phyloP scores from a whole-genome alignment of 306 rosid species.

The Phaseolus lunatus region DNA sequence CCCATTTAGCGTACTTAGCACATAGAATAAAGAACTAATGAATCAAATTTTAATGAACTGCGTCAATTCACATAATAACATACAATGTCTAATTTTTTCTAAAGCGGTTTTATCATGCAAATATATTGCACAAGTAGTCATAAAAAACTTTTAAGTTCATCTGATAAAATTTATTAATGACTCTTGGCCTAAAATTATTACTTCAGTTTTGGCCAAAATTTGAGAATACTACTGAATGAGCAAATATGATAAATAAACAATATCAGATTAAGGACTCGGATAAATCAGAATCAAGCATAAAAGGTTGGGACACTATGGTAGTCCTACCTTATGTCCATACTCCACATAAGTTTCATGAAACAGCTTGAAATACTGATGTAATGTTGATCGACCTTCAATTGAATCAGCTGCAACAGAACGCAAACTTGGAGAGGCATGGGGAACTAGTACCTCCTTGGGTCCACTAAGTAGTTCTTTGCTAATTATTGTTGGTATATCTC shows the following conservation, averaged over 20 bases:
- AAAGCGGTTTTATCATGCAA: slow-evolving; percentile 15
- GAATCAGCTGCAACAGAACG: slow-evolving; percentile 90
- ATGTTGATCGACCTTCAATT: slow-evolving; percentile 87
- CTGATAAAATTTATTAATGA: slow-evolving; percentile 5
- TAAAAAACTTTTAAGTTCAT: slow-evolving; percentile 17
- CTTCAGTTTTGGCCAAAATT: slow-evolving; percentile 32
- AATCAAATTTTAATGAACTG: slow-evolving; percentile 26
- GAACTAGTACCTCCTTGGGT: slow-evolving; percentile 82
- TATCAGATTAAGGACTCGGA: slow-evolving; percentile 5
- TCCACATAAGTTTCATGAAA: slow-evolving; percentile 95
- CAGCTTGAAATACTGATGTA: slow-evolving; percentile 93
- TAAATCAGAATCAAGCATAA: slow-evolving; percentile 4
- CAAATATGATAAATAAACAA: slow-evolving; percentile 32
- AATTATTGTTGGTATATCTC: slow-evolving; percentile 63
- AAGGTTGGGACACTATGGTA: slow-evolving; percentile 25
- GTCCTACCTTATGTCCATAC: slow-evolving; percentile 89
- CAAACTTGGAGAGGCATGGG: slow-evolving; percentile 75
- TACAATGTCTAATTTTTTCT: slow-evolving; percentile 26
- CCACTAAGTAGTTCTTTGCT: slow-evolving; percentile 91
- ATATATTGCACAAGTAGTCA: slow-evolving; percentile 21
- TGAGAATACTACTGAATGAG: neutral
- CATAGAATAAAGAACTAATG: slow-evolving; percentile 27
- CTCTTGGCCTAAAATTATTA: slow-evolving; percentile 29
- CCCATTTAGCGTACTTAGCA: slow-evolving; percentile 6
- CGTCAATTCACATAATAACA: slow-evolving; percentile 12